These are phyloP conservation scores for Jacaranda mimosifolia DNA, from an alignment of 257 asterid genomes.

Conservation along the genomic window DNA sequence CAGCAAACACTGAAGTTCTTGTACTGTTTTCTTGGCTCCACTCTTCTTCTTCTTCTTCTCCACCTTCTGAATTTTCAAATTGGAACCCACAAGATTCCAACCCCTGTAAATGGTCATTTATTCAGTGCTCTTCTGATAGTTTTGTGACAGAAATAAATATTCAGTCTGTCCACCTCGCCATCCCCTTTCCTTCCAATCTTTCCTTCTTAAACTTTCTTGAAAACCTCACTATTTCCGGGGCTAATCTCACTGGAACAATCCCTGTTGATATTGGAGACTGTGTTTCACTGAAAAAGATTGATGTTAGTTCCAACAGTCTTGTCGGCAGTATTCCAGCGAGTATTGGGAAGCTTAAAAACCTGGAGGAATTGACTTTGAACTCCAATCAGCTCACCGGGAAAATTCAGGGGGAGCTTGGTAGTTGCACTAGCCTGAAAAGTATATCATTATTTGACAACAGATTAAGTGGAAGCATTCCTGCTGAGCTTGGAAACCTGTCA, in stretches of 20 bases:
- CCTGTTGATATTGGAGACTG: conserved; percentile 66
- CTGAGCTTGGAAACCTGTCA: conserved; percentile 57
- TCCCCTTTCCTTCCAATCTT: conserved; percentile 69
- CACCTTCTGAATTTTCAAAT: conserved; percentile 54
- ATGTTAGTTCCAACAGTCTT: conserved; percentile 66
- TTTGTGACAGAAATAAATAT: conserved; percentile 55
- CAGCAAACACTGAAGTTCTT: conserved; percentile 50
- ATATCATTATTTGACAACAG: conserved; percentile 65
- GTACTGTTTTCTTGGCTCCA: conserved; percentile 68
- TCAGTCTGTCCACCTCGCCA: conserved; percentile 50
- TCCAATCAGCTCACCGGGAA: conserved; percentile 65
- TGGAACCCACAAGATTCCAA: conserved; percentile 63
- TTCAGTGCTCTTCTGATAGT: conserved; percentile 53
- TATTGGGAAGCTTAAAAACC: conserved; percentile 59
- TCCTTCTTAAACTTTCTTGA: conserved; percentile 61
- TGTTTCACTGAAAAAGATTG: conserved; percentile 53
- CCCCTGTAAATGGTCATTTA: conserved; percentile 75
- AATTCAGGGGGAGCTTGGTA: conserved; percentile 62
- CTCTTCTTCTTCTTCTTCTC: conserved; percentile 46
- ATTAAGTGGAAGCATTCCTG: conserved; percentile 65
- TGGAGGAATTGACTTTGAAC: conserved; percentile 58
- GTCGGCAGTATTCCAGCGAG: conserved; percentile 58
- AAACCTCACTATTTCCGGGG: conserved; percentile 61
- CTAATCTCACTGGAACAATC: conserved; percentile 74
- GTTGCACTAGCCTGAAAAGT: conserved; percentile 51